Conservation (phyloP, 2,329 filamentous ascomycete species). For the Alternaria brassicae region DNA sequence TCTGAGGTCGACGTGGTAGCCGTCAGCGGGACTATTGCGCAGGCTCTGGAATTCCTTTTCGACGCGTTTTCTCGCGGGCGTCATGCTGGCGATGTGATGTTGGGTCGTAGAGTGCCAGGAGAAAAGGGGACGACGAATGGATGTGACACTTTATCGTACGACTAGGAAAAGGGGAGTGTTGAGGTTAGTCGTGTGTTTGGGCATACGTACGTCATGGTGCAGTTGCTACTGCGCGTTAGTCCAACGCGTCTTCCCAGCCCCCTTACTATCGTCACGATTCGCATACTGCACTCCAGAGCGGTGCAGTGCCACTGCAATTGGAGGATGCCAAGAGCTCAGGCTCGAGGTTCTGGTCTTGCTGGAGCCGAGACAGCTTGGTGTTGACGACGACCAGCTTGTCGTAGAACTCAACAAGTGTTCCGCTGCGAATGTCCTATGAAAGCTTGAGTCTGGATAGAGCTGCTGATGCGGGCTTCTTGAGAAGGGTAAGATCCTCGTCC, state of each 20-base stretch:
- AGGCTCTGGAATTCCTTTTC: constrained; percentile 6
- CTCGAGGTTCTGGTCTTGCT: too few relatives aligned
- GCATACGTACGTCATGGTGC: background rate
- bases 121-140: background rate
- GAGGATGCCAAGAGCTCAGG: too few relatives aligned
- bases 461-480: too few relatives aligned
- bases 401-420: too few relatives aligned
- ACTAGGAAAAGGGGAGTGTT: background rate
- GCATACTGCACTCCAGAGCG: background rate
- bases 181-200: background rate
- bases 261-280: background rate
- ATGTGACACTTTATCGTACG: background rate
- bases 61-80: constrained; percentile 2
- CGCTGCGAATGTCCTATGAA: too few relatives aligned
- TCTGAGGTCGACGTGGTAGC: constrained; percentile 1
- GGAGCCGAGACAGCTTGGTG: too few relatives aligned
- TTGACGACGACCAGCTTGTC: too few relatives aligned
- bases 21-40: background rate
- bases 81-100: background rate
- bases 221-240: background rate
- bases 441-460: too few relatives aligned
- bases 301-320: too few relatives aligned
- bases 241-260: background rate
- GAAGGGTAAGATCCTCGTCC: too few relatives aligned
- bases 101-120: background rate